Percentiles rank a stretch among this genome's conserved stretches.
phyloP scores from a whole-genome alignment of 169 alveolate genomes.

The Plasmodium yoelii region DNA sequence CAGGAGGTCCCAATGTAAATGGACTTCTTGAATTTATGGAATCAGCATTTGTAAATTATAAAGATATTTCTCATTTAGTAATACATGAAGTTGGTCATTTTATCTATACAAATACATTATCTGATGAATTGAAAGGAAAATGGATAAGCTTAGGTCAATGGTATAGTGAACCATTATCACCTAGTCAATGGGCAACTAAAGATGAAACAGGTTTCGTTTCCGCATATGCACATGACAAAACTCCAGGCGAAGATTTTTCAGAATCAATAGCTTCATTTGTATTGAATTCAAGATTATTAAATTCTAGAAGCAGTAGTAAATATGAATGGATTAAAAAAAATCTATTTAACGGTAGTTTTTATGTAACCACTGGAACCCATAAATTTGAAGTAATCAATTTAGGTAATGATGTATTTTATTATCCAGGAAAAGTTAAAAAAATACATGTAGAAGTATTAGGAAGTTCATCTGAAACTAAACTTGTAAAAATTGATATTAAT shows the following conservation, averaged over 20 bases:
- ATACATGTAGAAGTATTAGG: constrained; percentile 78
- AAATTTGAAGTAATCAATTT: constrained; percentile 83
- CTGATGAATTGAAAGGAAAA: constrained; percentile 64
- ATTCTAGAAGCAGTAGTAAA: constrained; percentile 77
- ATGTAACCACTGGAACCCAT: constrained; percentile 82
- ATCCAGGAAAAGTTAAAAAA: constrained; percentile 82
- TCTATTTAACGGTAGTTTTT: constrained; percentile 83
- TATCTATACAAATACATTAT: constrained; percentile 73
- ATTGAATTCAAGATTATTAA: constrained; percentile 79
- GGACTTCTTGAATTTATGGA: constrained; percentile 87
- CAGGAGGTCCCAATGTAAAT: constrained; percentile 80
- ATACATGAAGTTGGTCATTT: constrained; percentile 86
- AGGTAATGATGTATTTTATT: constrained; percentile 83
- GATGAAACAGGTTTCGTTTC: constrained; percentile 83
- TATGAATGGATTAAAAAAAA: constrained; percentile 77
- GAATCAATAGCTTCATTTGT: constrained; percentile 83
- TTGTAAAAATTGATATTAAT: constrained; percentile 69
- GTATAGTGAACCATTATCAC: constrained; percentile 82
- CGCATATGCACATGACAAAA: constrained; percentile 86
- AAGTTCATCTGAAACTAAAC: constrained; percentile 77
- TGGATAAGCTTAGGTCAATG: constrained; percentile 83
- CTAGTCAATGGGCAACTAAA: constrained; percentile 85
- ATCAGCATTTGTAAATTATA: constrained; percentile 83
- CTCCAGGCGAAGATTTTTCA: constrained; percentile 86
- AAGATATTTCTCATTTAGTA: constrained; percentile 80